A percentile compares a stretch with the other conserved stretches of the same genome.
Conservation (phyloP, 805 yeast species). For the Candida adriatica region DNA sequence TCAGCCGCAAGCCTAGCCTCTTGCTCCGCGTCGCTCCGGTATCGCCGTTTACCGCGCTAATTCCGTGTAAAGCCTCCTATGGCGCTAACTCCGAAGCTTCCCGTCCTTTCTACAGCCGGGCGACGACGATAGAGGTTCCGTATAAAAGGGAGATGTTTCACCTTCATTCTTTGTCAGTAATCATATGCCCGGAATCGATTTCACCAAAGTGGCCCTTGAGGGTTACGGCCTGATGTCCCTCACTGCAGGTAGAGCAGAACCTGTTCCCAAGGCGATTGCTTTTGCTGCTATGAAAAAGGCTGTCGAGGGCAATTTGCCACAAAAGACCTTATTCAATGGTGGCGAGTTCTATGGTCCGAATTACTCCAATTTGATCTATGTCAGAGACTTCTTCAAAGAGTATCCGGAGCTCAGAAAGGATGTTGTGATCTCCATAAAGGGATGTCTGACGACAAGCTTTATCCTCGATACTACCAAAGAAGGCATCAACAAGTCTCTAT, state of each 20-base stretch:
- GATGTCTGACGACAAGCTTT: constrained; percentile 37
- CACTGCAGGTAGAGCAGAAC: constrained; percentile 61
- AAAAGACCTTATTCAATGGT: constrained; percentile 54
- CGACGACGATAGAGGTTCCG: no score
- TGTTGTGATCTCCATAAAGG: constrained; percentile 62
- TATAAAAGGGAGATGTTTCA: no score
- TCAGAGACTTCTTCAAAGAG: constrained; percentile 48
- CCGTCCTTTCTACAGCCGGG: no score
- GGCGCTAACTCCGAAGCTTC: no score
- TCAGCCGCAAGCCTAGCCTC: no score
- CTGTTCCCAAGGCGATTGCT: constrained; percentile 47
- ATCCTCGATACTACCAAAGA: constrained; percentile 46
- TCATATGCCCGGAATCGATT: no score
- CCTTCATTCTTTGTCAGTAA: no score
- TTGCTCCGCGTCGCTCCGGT: no score
- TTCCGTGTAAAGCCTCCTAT: no score
- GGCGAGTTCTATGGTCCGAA: constrained; percentile 77
- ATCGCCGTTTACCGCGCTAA: no score
- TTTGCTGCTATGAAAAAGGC: constrained; percentile 48
- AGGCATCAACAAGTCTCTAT: constrained; percentile 41
- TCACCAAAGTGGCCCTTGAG: constrained; percentile 11
- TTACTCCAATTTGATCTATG: constrained; percentile 45
- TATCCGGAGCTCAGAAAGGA: constrained; percentile 51
- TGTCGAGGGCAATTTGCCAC: constrained; percentile 30
- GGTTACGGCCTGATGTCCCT: constrained; percentile 83